These are phyloP conservation scores for Rhododendron ferrugineum DNA, from an alignment of 148 eudicot species.

Conservation along the genomic window DNA sequence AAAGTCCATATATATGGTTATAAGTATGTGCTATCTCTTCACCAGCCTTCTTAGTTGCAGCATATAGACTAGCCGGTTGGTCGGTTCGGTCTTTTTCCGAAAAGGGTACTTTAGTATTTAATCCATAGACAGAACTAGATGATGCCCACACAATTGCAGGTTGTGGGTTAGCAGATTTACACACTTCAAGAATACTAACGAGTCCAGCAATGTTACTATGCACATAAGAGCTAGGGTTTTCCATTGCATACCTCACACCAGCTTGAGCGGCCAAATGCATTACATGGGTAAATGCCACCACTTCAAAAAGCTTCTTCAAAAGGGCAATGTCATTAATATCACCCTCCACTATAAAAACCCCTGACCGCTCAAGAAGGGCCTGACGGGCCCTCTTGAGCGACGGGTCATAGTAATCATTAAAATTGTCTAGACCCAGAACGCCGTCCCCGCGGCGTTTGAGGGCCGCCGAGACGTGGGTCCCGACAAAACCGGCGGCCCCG, in stretches of 20 bases:
- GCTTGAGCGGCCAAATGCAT: constrained; percentile 92
- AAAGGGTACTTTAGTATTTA: constrained; percentile 78
- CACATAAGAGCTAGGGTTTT: constrained; percentile 72
- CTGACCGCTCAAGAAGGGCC: constrained; percentile 43
- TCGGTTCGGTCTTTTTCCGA: constrained; percentile 78
- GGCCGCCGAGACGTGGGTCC: constrained; percentile 66
- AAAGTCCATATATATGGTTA: constrained; percentile 74
- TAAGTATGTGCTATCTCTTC: constrained; percentile 86
- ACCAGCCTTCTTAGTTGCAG: constrained; percentile 83
- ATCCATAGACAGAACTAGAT: constrained; percentile 74
- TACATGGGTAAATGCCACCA: constrained; percentile 61
- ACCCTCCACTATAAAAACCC: constrained; percentile 69
- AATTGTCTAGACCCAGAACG: constrained; percentile 66
- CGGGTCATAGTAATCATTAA: constrained; percentile 78
- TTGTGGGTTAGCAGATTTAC: constrained; percentile 67
- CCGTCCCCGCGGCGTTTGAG: constrained; percentile 72
- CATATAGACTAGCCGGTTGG: constrained; percentile 81
- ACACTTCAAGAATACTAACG: constrained; percentile 64
- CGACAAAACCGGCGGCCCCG: constrained; percentile 81
- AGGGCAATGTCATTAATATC: constrained; percentile 60
- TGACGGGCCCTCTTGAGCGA: constrained; percentile 59
- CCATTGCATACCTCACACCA: constrained; percentile 83
- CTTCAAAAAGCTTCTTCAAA: constrained; percentile 52
- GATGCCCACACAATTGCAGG: constrained; percentile 88
- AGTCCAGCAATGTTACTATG: constrained; percentile 79